Evolutionary conservation across 148 eudicot genomes (phyloP), one percentile per base, ranked within the genome.

Genomic region (Fagopyrum tataricum): DNA sequence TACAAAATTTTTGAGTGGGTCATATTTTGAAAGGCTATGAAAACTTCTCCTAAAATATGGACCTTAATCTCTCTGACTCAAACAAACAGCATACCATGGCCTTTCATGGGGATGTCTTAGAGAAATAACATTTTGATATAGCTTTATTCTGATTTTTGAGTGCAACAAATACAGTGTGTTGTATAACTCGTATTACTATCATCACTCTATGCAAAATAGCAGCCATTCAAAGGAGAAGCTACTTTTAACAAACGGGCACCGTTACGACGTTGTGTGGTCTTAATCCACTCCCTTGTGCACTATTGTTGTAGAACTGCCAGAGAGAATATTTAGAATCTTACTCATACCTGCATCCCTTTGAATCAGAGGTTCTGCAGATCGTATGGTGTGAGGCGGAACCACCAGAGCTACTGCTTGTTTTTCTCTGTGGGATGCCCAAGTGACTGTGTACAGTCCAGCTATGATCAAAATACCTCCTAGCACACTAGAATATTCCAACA

Each of bases 391-490:
- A 71, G 88, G 72, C 43, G 75, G 40, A 68, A 80, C 72, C 21
- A 67, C 85, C 23, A 51, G 12, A 44, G 74, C 49, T 31, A 31
- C 2, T 15, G 82, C 82, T 74, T 87, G 90, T 77, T 77, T 90
- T 79, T 95, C 93, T 71, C 79, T 82, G 79, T 83, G 79, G 49
- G 90, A 79, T 59, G 97, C 98, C 97, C 96, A 95, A 11, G 98
- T 91, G 70, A 95, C 98, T 84, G 90, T 62, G 77, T 95, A 95
- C 58, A 95, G 82, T 70, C 98, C 98, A 44, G 83, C 87, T 77
- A 93, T 86, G 69, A 93, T 93, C 39, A 87, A 78, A 71, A 80
- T 44, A 72, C 96, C 98, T 72, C 98, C 98, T 24, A 93, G 23
- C 71, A 93, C 89, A 82, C 98, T 95, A 67, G 18, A 81, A 44